Percentiles rank a stretch among this genome's conserved stretches.
These are phyloP conservation scores for Fusarium luffae DNA, from an alignment of 2,329 filamentous ascomycete species.

Conservation along the genomic window DNA sequence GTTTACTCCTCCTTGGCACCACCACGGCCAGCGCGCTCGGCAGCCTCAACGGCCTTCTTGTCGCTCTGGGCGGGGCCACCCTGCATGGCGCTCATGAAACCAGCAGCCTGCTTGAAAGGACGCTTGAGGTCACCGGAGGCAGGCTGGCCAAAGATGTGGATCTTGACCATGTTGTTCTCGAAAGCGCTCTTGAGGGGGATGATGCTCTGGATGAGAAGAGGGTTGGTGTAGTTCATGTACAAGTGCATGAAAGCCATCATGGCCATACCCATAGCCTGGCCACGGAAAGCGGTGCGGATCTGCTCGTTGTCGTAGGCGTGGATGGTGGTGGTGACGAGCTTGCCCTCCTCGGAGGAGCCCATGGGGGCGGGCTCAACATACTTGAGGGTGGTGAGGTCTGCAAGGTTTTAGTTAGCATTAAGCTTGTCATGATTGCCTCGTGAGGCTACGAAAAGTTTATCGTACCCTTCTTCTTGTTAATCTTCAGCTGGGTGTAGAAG, in stretches of 20 bases:
- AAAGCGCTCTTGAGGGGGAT: conserved; percentile 96
- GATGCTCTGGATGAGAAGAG: conserved; percentile 97
- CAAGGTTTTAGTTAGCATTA: conserved; percentile 18
- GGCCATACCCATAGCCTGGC: conserved; percentile 92
- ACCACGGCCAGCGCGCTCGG: conserved; percentile 78
- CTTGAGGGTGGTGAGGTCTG: conserved; percentile 97
- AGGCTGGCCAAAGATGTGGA: conserved; percentile 88
- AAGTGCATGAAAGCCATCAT: conserved; percentile 99
- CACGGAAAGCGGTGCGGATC: conserved; percentile 85
- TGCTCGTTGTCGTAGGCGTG: conserved; percentile 93
- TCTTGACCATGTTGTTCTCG: conserved; percentile 96
- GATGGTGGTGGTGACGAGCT: conserved; percentile 95
- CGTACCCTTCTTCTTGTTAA: conserved; percentile 98
- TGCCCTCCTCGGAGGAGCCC: conserved; percentile 93
- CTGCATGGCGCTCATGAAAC: conserved; percentile 84
- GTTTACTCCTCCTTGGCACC: conserved; percentile 78
- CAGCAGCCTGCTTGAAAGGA: conserved; percentile 88
- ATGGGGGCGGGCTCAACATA: conserved; percentile 96
- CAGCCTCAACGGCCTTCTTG: conserved; percentile 85
- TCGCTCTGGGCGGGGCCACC: conserved; percentile 85
- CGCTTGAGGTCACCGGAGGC: conserved; percentile 92
- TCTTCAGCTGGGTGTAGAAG: conserved; percentile 83
- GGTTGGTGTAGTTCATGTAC: conserved; percentile 99
- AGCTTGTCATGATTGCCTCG: not conserved
- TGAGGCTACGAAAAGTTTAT: not conserved